Evolutionary conservation across 306 rosid species (phyloP).

Genomic region (Dryas drummondii): DNA sequence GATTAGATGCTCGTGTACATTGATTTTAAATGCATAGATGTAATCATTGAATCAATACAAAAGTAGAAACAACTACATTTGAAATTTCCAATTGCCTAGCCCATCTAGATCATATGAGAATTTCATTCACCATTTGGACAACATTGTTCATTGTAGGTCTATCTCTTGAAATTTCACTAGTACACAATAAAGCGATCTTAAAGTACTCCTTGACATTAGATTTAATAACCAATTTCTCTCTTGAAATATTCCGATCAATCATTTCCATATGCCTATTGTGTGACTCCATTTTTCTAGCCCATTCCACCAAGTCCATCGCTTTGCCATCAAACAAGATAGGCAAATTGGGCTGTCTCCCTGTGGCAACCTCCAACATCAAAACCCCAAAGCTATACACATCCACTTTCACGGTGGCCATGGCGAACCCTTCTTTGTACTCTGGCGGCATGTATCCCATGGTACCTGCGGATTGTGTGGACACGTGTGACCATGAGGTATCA

Average conservation of each 20-base stretch:
- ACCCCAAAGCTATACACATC: conserved; percentile 90
- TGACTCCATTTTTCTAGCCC: conserved; percentile 65
- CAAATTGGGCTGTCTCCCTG: conserved; percentile 65
- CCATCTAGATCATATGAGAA: too few species aligned
- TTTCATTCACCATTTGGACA: too few species aligned
- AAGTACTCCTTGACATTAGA: conserved; percentile 56
- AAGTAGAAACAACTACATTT: too few species aligned
- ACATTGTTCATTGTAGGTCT: conserved; percentile 56
- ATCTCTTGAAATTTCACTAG: conserved; percentile 38
- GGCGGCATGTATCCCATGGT: conserved; percentile 97
- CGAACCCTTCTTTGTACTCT: conserved; percentile 64
- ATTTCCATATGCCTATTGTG: conserved; percentile 43
- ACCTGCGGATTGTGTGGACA: conserved; percentile 85
- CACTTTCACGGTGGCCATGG: conserved; percentile 52
- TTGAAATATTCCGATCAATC: conserved; percentile 56
- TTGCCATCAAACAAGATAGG: conserved; percentile 15
- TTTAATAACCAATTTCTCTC: conserved; percentile 39
- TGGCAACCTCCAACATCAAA: conserved; percentile 64
- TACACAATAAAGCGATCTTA: conserved; percentile 60
- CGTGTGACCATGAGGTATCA: conserved; percentile 50
- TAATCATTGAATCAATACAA: too few species aligned
- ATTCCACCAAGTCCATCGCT: conserved; percentile 58
- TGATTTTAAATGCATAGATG: too few species aligned
- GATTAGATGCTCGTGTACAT: too few species aligned
- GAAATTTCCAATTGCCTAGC: too few species aligned